A percentile compares a stretch with the other conserved stretches of the same genome.
phyloP scores from a whole-genome alignment of 1,139 yeast genomes.

The Protomyces gravidus region DNA sequence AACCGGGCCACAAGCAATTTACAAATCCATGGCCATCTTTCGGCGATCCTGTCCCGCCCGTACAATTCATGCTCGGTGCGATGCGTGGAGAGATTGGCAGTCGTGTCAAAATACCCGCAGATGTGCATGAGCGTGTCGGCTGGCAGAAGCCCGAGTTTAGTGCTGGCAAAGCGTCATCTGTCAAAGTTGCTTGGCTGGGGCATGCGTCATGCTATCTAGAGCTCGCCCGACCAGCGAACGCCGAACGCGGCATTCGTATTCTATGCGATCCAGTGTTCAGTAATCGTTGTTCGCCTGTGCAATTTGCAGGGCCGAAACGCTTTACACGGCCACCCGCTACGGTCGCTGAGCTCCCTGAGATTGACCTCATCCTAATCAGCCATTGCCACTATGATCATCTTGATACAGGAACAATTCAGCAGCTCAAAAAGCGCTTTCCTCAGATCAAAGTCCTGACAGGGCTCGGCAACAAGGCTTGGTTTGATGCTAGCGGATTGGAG shows the following conservation, averaged over 20 bases:
- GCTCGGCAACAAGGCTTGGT: slow-evolving; percentile 59
- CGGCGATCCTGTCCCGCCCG: background rate
- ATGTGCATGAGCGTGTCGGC: slow-evolving; percentile 7
- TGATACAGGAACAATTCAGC: slow-evolving; percentile 28
- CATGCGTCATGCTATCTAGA: slow-evolving; percentile 33
- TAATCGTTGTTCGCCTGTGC: slow-evolving; percentile 39
- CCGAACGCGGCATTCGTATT: slow-evolving; percentile 26
- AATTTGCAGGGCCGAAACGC: slow-evolving; percentile 72
- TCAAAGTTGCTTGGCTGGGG: slow-evolving; percentile 34
- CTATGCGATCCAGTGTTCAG: slow-evolving; percentile 33
- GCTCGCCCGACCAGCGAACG: slow-evolving; percentile 24
- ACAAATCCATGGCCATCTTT: slow-evolving; percentile 25
- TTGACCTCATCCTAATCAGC: slow-evolving; percentile 72
- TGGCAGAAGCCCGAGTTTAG: slow-evolving; percentile 12
- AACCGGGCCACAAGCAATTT: slow-evolving; percentile 8
- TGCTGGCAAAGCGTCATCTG: background rate
- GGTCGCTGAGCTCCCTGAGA: slow-evolving; percentile 56
- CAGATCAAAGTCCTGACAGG: slow-evolving; percentile 54
- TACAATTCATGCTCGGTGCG: slow-evolving; percentile 3
- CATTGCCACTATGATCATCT: slow-evolving; percentile 60
- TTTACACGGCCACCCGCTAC: slow-evolving; percentile 67
- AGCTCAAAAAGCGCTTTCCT: slow-evolving; percentile 25
- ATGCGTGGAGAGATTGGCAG: slow-evolving; percentile 9
- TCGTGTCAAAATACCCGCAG: slow-evolving; percentile 4
- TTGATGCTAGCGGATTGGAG: slow-evolving; percentile 54